Conservation (phyloP, 352 stramenopile species). For the Pythium folliculosum region DNA sequence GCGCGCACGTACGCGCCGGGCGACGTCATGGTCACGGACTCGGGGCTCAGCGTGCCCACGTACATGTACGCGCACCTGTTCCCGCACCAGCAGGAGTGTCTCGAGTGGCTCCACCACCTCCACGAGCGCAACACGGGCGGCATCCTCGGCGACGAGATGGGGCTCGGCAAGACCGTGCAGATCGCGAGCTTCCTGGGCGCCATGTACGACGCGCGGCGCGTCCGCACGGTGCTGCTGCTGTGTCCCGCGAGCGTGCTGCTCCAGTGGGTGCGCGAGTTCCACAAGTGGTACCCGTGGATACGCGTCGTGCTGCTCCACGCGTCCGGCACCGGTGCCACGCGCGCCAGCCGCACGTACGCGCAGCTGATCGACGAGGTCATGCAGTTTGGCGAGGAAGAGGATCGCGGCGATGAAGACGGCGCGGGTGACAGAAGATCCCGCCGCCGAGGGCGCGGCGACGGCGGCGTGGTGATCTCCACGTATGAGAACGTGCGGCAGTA, state of each 20-base stretch:
- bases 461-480: constrained; percentile 95
- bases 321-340: constrained; percentile 61
- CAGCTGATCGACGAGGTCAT: constrained; percentile 67
- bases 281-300: constrained; percentile 91
- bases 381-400: constrained; percentile 24
- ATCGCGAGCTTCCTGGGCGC: constrained; percentile 83
- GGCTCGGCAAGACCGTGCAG: constrained; percentile 97
- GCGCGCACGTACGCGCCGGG: constrained; percentile 41
- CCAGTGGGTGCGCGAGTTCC: constrained; percentile 96
- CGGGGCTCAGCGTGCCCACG: constrained; percentile 62
- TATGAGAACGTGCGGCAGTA: constrained; percentile 96
- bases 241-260: constrained; percentile 95
- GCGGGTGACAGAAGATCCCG: constrained; percentile 1
- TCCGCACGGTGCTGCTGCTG: constrained; percentile 89
- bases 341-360: constrained; percentile 46
- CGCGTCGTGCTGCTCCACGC: constrained; percentile 90
- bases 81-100: constrained; percentile 93
- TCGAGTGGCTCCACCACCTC: constrained; percentile 97
- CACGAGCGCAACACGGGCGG: constrained; percentile 96
- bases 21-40: constrained; percentile 61
- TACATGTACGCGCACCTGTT: constrained; percentile 87
- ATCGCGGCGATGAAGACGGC: constrained; percentile 23
- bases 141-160: constrained; percentile 97
- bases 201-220: constrained; percentile 52
- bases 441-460: constrained; percentile 29